Conservation (phyloP, 306 rosid species). For the Quercus parvula region DNA sequence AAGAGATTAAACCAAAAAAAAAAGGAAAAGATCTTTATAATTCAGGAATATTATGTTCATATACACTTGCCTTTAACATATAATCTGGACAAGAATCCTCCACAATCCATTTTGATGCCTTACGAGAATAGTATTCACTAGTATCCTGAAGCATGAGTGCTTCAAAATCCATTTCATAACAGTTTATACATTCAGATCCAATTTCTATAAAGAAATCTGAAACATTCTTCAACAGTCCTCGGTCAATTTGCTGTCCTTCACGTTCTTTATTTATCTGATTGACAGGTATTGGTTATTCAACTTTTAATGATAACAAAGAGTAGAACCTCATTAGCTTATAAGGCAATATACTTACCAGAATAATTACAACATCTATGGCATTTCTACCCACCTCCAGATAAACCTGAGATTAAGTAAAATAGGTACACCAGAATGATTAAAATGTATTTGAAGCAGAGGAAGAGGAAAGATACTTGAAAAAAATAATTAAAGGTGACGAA, state of each 20-base stretch:
- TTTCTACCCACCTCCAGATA: slow-evolving; percentile 41
- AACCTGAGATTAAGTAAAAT: slow-evolving; percentile 43
- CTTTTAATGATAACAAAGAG: neutral
- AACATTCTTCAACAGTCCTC: slow-evolving; percentile 61
- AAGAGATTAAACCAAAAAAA: neutral
- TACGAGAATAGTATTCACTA: slow-evolving; percentile 56
- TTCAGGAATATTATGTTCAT: slow-evolving; percentile 7
- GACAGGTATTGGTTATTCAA: slow-evolving; percentile 18
- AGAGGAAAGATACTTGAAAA: neutral
- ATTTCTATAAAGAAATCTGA: slow-evolving; percentile 68
- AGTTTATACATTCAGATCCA: slow-evolving; percentile 55
- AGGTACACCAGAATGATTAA: neutral
- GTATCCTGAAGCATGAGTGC: slow-evolving; percentile 53
- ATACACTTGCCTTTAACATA: slow-evolving; percentile 66
- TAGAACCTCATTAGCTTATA: neutral
- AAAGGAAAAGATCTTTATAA: neutral
- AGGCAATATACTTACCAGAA: slow-evolving; percentile 42
- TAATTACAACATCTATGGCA: slow-evolving; percentile 59
- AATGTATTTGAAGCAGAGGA: neutral
- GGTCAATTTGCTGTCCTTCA: slow-evolving; percentile 81
- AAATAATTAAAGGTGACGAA: neutral
- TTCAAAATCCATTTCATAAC: slow-evolving; percentile 65
- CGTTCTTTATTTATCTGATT: slow-evolving; percentile 75
- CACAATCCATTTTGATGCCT: slow-evolving; percentile 73
- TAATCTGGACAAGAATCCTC: slow-evolving; percentile 78